These are phyloP conservation scores for Hura crepitans DNA, from an alignment of 441 rosid genomes.

Conservation along the genomic window DNA sequence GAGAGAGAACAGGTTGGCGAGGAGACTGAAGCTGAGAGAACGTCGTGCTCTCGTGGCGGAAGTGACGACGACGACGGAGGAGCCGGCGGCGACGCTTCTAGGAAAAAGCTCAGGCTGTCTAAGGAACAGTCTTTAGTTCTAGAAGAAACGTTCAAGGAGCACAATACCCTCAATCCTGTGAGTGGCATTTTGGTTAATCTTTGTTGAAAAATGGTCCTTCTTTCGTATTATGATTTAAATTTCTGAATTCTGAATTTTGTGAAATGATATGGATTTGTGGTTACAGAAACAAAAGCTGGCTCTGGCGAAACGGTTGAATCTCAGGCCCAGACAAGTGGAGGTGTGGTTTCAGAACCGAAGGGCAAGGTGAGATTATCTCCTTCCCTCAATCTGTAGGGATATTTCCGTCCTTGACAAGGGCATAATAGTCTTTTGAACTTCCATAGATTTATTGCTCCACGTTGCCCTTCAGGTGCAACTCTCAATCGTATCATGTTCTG, in stretches of 20 bases:
- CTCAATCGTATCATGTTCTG: too few species aligned
- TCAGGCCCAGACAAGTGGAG: slow-evolving; percentile 80
- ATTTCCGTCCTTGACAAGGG: background rate
- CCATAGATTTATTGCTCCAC: background rate
- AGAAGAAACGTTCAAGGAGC: slow-evolving; percentile 78
- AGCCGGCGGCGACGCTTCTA: slow-evolving; percentile 45
- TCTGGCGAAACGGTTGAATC: slow-evolving; percentile 69
- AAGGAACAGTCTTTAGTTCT: slow-evolving; percentile 78
- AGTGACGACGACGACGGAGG: slow-evolving; percentile 75
- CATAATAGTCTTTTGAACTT: background rate
- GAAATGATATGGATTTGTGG: background rate
- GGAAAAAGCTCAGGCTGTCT: slow-evolving; percentile 76
- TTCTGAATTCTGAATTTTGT: background rate
- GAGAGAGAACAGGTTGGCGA: slow-evolving; percentile 59
- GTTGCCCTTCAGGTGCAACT: background rate
- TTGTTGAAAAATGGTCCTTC: background rate
- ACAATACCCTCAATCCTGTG: slow-evolving; percentile 76
- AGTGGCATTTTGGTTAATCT: slow-evolving; percentile 33
- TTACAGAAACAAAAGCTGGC: slow-evolving; percentile 76
- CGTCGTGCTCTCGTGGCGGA: slow-evolving; percentile 48
- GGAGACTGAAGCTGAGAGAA: slow-evolving; percentile 59
- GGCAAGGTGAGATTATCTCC: slow-evolving; percentile 55
- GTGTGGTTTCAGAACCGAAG: slow-evolving; percentile 96
- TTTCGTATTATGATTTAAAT: background rate
- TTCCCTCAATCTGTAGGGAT: background rate